Evolutionary conservation across 345 rosid genomes (phyloP), one percentile per base, ranked within the genome.

Genomic region (Lumnitzera racemosa): DNA sequence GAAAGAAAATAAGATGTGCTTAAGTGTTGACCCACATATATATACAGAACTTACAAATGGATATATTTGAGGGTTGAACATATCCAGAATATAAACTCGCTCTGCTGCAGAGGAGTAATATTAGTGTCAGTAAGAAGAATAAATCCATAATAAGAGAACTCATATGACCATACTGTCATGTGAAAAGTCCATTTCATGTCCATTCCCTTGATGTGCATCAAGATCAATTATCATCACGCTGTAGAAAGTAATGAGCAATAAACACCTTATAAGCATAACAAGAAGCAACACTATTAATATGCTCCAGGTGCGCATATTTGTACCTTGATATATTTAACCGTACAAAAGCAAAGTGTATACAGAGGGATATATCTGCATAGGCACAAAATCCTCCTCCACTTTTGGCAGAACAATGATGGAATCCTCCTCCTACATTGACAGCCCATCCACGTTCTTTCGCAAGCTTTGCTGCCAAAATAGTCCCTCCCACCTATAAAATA

Each of bases 131-230:
- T 46, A 53, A 47, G 53, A 53, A 25, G 3, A 62, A 55, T 13
- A 67, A 59, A 54, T 41, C 65, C 46, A 13, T 31, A 49, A 25
- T 63, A 50, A 51, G 11, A 9, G 67, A 62, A 74, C 10, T 23
- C 57, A 47, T 65, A 27, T 49, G 56, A 61, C 70, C 88, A 55
- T 84, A 89, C 98, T 67, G 56, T 92, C 97, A 75, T 73, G 36
- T 15, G 87, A 74, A 52, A 89, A 91, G 77, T 92, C 98, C 71
- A 50, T 86, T 73, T 90, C 99, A 31, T 92, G 96, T 74, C 97
- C 99, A 68, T 92, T 92, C 63, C 99, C 99, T 81, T 92, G 99
- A 76, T 92, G 98, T 43, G 97, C 98, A 70, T 92, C 98, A 4
- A 92, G 88, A 90, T 92, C 99, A 71, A 92, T 81, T 61, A 92